These are phyloP conservation scores for Paecilomyces variotii DNA, from an alignment of 2,329 filamentous ascomycete species.

Conservation along the genomic window DNA sequence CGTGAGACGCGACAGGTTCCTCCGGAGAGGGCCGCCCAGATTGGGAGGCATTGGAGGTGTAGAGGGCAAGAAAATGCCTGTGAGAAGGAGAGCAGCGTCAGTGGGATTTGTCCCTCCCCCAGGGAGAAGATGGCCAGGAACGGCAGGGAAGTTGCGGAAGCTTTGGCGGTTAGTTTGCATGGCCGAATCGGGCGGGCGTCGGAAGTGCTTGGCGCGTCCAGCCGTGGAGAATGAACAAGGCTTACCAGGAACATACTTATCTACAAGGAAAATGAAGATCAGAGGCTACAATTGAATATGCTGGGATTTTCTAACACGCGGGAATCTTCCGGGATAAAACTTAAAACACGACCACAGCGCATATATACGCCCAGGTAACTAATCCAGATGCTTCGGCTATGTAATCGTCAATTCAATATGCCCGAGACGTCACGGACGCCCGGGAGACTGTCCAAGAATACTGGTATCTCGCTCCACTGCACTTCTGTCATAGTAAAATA, in stretches of 20 bases:
- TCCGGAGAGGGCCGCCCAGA: constrained; percentile 27
- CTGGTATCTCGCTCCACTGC: constrained; percentile 10
- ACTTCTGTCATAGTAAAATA: constrained; percentile 4
- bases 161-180: background rate
- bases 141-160: background rate
- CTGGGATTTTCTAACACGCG: background rate
- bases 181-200: background rate
- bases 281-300: background rate
- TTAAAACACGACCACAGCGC: background rate
- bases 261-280: background rate
- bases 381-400: constrained; percentile 15
- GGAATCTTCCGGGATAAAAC: background rate
- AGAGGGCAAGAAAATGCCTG: background rate
- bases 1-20: constrained; percentile 24
- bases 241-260: background rate
- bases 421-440: constrained; percentile 20
- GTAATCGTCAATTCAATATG: constrained; percentile 21
- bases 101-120: background rate
- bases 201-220: background rate
- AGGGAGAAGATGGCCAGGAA: background rate
- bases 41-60: constrained; percentile 31
- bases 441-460: constrained; percentile 14
- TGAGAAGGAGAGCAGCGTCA: background rate
- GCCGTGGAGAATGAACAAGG: too few species aligned
- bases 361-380: background rate